These are phyloP conservation scores for Glebionis coronaria DNA, from an alignment of 129 eudicot species.

Conservation along the genomic window DNA sequence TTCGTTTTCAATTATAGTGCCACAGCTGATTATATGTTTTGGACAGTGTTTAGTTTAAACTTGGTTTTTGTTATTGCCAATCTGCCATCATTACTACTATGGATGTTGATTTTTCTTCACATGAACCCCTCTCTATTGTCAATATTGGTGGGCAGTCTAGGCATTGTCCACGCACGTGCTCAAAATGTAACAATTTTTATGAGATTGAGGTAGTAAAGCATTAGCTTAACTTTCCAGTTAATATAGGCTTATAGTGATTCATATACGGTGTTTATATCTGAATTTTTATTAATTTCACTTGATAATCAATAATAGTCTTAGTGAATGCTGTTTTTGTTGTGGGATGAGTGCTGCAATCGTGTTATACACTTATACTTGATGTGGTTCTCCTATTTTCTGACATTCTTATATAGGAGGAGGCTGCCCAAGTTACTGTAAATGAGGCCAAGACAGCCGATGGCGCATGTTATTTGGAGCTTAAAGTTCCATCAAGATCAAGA, in stretches of 20 bases:
- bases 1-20: too few species aligned
- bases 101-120: background rate
- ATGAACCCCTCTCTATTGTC: too few species aligned
- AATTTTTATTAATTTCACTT: too few species aligned
- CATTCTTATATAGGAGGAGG: constrained; percentile 65
- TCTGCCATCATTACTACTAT: background rate
- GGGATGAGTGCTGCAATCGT: too few species aligned
- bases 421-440: constrained; percentile 49
- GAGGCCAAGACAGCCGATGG: constrained; percentile 62
- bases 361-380: background rate
- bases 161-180: too few species aligned
- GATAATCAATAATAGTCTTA: background rate
- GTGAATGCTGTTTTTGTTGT: background rate
- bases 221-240: background rate
- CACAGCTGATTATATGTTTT: background rate
- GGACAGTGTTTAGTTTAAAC: background rate
- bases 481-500: constrained; percentile 44
- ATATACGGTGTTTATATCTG: too few species aligned
- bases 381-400: constrained; percentile 7
- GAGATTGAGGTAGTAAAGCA: too few species aligned
- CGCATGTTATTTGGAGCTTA: constrained; percentile 61
- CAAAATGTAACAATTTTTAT: too few species aligned
- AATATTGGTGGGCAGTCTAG: background rate
- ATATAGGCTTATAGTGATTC: too few species aligned
- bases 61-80: too few species aligned